phyloP scores from a whole-genome alignment of 208 protist species.

The Leishmania amazonensis region DNA sequence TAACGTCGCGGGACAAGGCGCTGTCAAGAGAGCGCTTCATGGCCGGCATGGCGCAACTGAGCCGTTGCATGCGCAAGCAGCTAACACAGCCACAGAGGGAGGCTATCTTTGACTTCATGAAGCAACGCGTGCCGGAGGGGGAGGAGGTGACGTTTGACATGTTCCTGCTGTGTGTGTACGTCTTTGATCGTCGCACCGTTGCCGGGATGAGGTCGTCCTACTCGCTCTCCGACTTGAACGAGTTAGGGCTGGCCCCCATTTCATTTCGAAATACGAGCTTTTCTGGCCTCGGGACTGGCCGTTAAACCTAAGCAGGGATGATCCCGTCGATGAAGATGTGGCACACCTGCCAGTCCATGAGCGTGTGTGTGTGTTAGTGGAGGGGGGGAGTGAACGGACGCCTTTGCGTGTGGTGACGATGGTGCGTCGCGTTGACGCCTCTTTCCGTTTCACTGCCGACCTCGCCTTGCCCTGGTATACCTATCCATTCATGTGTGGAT shows the following conservation, averaged over 20 bases:
- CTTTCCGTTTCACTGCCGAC: background rate
- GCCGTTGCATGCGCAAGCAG: slow-evolving; percentile 81
- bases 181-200: slow-evolving; percentile 61
- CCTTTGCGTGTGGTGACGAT: background rate
- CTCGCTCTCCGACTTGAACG: slow-evolving; percentile 40
- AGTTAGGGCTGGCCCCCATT: slow-evolving; percentile 47
- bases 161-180: slow-evolving; percentile 69
- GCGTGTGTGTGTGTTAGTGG: background rate
- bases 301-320: slow-evolving; percentile 9
- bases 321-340: background rate
- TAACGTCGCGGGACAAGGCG: slow-evolving; percentile 54
- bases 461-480: background rate
- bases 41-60: slow-evolving; percentile 65
- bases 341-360: background rate
- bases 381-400: background rate
- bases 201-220: slow-evolving; percentile 6
- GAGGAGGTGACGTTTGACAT: slow-evolving; percentile 65
- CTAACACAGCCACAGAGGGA: slow-evolving; percentile 77
- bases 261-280: slow-evolving; percentile 72
- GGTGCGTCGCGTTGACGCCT: background rate
- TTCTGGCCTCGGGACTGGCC: slow-evolving; percentile 24
- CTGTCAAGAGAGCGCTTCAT: slow-evolving; percentile 73
- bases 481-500: background rate
- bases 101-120: slow-evolving; percentile 74
- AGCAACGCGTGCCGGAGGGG: slow-evolving; percentile 39